Evolutionary conservation across 176 grass and related monocot species (phyloP), one percentile per base, ranked within the genome.

Genomic region (Ananas comosus): DNA sequence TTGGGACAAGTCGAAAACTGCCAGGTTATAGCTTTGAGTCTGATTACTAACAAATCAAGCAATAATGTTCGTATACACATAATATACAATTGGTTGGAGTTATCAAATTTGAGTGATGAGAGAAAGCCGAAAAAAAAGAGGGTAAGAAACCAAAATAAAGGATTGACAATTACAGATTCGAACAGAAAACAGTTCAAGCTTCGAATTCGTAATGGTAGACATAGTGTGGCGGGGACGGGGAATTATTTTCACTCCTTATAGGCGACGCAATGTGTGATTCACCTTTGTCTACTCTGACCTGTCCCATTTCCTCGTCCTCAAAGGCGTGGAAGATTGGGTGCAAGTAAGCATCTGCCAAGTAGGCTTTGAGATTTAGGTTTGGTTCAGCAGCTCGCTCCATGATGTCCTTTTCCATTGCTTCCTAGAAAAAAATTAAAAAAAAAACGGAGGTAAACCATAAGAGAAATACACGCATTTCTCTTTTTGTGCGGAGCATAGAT

Each of bases 361-460:
- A 92, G 48, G 81, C 59, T 70, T 97, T 88, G 3, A 97, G 70
- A 65, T 97, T 92, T 50, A 97, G 56, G 79, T 87, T 85, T 6
- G 94, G 94, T 67, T 97, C 93, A 0, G 89, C 87, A 0, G 81
- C 61, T 0, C 70, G 82, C 73, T 97, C 94, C 77, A 92, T 66
- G 9, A n/a, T 80, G 64, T 97, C 94, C 79, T 92, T 97, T 75
- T 92, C 89, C 86, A 89, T 90, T 13, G 94, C 94, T 80, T 92
- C 94, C 94, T 97, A 72, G 13, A 25, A 64, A 12, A 14, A 4
- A 19, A 58, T 23, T 0, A 57, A 57, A 3, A 57, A 56, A 56
- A 17, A 16, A 13, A 57, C 13, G 53, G 53, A 17, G 53, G 53
- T 17, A 57, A 57, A 42, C 33, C 33, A 42, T 42, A 7, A 42